Base-by-base conservation (phyloP, 2,329 filamentous ascomycete species). In the Colletotrichum sp. region DNA sequence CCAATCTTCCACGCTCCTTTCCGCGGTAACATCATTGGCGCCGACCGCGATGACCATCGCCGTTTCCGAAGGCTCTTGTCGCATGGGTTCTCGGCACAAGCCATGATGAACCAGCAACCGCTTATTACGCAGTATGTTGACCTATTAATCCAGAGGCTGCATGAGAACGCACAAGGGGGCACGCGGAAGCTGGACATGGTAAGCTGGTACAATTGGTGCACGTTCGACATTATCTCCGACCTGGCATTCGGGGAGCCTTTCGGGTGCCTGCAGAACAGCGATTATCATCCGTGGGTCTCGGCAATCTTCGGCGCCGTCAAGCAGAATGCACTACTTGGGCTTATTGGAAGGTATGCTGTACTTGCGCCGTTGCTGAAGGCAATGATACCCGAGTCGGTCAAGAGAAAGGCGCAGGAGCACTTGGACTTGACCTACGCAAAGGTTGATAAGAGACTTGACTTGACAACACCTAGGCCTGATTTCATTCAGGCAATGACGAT, bases 91-190 rank as follows among this genome's bases (percentile, higher is more conserved):
- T 77, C 76, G 4, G 79, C 78, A 13, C 74, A 77, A 39, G 61
- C 75, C 0, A 72, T 82, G 75, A 28, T 72, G 7, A 75, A 76
- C 1, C 81, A 82, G 71, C 76, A 81, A 59, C 71, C 78, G 1
- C 26, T 79, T 2, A 77, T 89, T 69, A 79, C 82, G 67, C 76
- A 78, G 0, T 86, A 88, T 76, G 83, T 86, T n/a, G 80, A 84
- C 52, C 74, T 86, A 9, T 81, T 88, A 48, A 81, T 88, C 34
- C 64, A 79, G 15, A 81, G 81, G 28, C 76, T 88, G 61, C 79
- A 78, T 28, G 83, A 86, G 28, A 66, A 48, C 8, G n/a, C 21
- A 2, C 6, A 28, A 7, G 26, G 39, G 36, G 63, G 24, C 21
- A 30, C 15, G 9, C 15, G 18, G 39, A 52, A 48, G 26, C 24